phyloP scores from a whole-genome alignment of 306 rosid species.

The Canavalia ensiformis region DNA sequence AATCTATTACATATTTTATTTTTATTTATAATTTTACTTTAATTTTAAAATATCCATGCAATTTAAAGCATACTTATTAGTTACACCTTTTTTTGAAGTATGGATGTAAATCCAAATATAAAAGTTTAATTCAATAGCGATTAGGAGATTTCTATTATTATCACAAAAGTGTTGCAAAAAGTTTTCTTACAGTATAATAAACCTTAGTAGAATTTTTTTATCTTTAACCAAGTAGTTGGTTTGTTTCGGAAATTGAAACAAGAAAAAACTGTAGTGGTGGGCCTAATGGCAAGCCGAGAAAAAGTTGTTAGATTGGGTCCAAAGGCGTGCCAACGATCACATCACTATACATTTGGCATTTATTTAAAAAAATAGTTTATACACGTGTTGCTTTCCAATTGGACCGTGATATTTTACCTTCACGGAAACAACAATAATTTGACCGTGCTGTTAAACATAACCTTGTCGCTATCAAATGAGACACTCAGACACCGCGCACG shows the following conservation, averaged over 20 bases:
- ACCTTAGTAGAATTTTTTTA: too few relatives aligned
- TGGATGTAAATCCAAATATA: too few relatives aligned
- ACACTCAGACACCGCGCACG: conserved; percentile 35
- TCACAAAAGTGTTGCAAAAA: too few relatives aligned
- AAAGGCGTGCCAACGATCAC: not conserved
- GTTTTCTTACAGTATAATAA: too few relatives aligned
- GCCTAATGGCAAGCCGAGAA: not conserved
- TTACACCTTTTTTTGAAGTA: too few relatives aligned
- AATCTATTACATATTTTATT: too few relatives aligned
- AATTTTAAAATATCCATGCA: too few relatives aligned
- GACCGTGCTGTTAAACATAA: not conserved
- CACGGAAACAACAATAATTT: not conserved
- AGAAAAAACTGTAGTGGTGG: conserved; percentile 2
- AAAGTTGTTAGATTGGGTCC: conserved; percentile 5
- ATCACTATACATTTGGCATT: not conserved
- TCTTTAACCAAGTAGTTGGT: not conserved
- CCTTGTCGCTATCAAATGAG: not conserved
- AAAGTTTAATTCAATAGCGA: too few relatives aligned
- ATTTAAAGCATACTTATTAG: too few relatives aligned
- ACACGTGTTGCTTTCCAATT: not conserved
- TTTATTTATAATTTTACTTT: too few relatives aligned
- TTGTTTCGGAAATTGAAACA: conserved; percentile 13
- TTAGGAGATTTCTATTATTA: too few relatives aligned
- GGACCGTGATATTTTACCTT: not conserved
- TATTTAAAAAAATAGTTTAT: not conserved